Evolutionary conservation across 345 rosid genomes (phyloP), one percentile per base, ranked within the genome.

Genomic region (Turritis glabra): DNA sequence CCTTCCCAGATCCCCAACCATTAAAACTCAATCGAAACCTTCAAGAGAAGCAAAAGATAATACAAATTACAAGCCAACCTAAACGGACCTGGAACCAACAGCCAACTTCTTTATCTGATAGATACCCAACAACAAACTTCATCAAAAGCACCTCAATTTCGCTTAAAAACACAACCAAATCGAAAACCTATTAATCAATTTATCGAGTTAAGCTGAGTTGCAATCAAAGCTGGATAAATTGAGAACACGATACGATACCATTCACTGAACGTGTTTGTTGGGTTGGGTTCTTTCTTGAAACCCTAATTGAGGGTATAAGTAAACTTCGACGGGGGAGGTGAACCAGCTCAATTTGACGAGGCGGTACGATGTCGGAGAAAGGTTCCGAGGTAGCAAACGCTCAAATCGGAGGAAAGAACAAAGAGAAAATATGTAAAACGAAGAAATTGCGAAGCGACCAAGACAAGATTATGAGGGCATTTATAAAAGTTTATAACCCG

Each of bases 401-500:
- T 63, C 26, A 27, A 64, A 64, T 73, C 64, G 56, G 19, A 64
- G 64, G 26, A 23, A 13, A 43, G 0, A 64, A 37, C 40, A 7
- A 4, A 23, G 8, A 52, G 33, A 40, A 51, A 67, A 22, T 33
- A 22, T 13, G 5, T 37, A 1, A 30, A 47, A 21, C 2, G 47
- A 53, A 73, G 64, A 64, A 73, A 73, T 54, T 38, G 48, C 1
- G 38, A 73, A 54, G 77, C 47, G 38, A 54, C 56, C 64, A 53
- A 30, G 71, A 64, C n/a, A 8, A 43, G 54, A 62, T 26, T 18
- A 7, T 51, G 54, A 72, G 76, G 63, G 37, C 14, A 43, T 64
- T 54, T 73, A 64, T 64, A 64, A 54, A 64, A 73, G 56, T 54
- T 43, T 43, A 30, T 43, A 55, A 73, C 56, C 77, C 71, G 71